Evolutionary conservation across 2,329 filamentous ascomycete genomes (phyloP), one percentile per base, ranked within the genome.

Genomic region (Hyphodiscus sp.): DNA sequence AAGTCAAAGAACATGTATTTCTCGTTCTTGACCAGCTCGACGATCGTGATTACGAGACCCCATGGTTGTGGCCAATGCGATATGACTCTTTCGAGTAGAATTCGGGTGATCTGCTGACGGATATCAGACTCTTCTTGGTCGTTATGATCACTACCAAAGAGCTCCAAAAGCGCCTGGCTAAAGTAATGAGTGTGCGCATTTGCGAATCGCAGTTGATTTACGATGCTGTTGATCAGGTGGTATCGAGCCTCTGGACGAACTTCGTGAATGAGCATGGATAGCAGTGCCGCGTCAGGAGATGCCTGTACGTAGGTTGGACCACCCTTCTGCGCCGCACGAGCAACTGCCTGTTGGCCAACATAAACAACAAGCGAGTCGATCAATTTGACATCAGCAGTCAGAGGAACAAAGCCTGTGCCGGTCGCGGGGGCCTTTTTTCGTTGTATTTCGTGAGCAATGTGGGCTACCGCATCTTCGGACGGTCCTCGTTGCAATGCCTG

Each of bases 131-230:
- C 89, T 65, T 94, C 88, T 16, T 87, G 83, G 62, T 86, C 85
- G 68, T 72, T 78, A 65, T 79, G 75, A 73, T 94, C 88, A 58
- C 82, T 81, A 19, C 85, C 89, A 70, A 96, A 97, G 41, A 96
- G 77, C 62, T 95, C 84, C 47, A 97, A 78, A 44, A 97, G 76
- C 15, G 87, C 81, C 64, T 91, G 89, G 67, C 85, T 91, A 73
- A 96, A 99, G 73, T 94, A 99, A 66, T 91, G 87, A 13, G 94
- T 99, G 66, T 95, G 85, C 47, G 85, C 84, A 67, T 91, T 95
- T 11, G 91, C 90, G 69, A 87, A 95, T 56, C 94, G 87, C 47
- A 99, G 80, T 71, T 97, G 91, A 70, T 97, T 95, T 53, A 89
- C 81, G 67, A 99, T 89, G 60, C 88, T 89, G 62, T 80, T 84